Conservation (phyloP, 179 eudicot species). For the Silene noctiflora region DNA sequence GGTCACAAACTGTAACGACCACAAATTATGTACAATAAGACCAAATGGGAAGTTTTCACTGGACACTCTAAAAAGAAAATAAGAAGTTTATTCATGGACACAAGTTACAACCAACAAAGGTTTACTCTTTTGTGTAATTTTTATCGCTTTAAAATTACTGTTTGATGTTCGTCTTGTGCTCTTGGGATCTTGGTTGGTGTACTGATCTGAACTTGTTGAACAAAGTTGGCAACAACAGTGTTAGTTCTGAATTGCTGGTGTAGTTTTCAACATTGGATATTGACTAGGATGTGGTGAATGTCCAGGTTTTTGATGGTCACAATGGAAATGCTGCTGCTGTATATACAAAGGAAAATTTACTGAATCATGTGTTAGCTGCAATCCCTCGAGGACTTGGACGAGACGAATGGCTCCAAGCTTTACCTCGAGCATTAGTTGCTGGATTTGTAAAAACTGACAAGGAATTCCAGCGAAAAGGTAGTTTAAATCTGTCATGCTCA, state of each 20-base stretch:
- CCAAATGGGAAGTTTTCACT: too few species aligned
- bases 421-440: constrained; percentile 78
- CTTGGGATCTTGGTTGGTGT: neutral
- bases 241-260: neutral
- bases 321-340: constrained; percentile 84
- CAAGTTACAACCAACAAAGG: too few species aligned
- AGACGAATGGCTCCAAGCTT: constrained; percentile 83
- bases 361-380: constrained; percentile 63
- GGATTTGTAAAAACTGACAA: constrained; percentile 90
- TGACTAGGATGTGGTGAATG: constrained; percentile 8
- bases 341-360: constrained; percentile 59
- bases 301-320: constrained; percentile 83
- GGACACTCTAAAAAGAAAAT: too few species aligned
- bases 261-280: neutral
- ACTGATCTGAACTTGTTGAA: neutral
- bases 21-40: too few species aligned
- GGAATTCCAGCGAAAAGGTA: constrained; percentile 73
- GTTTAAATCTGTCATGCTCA: neutral
- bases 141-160: neutral
- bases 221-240: neutral
- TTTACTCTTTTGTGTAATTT: neutral
- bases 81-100: too few species aligned
- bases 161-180: neutral
- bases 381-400: constrained; percentile 71
- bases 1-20: too few species aligned